Conservation (phyloP, 164 flowering plant genomes). For the Piper betle region DNA sequence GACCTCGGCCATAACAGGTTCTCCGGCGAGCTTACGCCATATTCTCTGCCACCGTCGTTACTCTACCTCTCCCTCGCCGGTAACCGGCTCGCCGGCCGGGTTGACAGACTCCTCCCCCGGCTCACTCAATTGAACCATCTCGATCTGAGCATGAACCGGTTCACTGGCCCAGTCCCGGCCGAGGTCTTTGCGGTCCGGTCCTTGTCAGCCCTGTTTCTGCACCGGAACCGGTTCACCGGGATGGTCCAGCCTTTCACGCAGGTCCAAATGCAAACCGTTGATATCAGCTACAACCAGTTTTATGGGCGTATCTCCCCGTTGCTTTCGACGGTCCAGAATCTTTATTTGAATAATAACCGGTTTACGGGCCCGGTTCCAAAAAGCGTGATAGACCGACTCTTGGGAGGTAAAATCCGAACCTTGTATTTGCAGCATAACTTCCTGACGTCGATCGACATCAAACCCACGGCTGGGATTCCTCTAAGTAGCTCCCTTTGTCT, state of each 20-base stretch:
- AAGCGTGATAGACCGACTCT: slow-evolving; percentile 51
- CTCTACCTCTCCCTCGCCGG: slow-evolving; percentile 65
- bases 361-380: slow-evolving; percentile 72
- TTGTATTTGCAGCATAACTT: slow-evolving; percentile 83
- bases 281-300: slow-evolving; percentile 67
- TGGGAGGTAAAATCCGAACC: slow-evolving; percentile 42
- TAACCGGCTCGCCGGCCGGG: slow-evolving; percentile 61
- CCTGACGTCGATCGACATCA: slow-evolving; percentile 67
- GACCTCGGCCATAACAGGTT: slow-evolving; percentile 74
- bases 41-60: slow-evolving; percentile 49
- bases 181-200: slow-evolving; percentile 54
- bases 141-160: slow-evolving; percentile 76
- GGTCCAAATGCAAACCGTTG: slow-evolving; percentile 67
- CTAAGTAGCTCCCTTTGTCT: slow-evolving; percentile 65
- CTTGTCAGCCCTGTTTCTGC: slow-evolving; percentile 42
- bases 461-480: slow-evolving; percentile 81
- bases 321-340: slow-evolving; percentile 62
- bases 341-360: slow-evolving; percentile 77
- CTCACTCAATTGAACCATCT: slow-evolving; percentile 51
- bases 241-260: slow-evolving; percentile 40
- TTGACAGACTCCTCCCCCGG: slow-evolving; percentile 31
- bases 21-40: slow-evolving; percentile 44
- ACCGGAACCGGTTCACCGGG: slow-evolving; percentile 64
- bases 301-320: slow-evolving; percentile 64
- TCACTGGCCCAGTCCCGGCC: slow-evolving; percentile 68